Percentiles rank a stretch among this genome's conserved stretches.
Evolutionary conservation across 495 filamentous ascomycete genomes (phyloP).

Genomic region (Aeminium ludgeri): DNA sequence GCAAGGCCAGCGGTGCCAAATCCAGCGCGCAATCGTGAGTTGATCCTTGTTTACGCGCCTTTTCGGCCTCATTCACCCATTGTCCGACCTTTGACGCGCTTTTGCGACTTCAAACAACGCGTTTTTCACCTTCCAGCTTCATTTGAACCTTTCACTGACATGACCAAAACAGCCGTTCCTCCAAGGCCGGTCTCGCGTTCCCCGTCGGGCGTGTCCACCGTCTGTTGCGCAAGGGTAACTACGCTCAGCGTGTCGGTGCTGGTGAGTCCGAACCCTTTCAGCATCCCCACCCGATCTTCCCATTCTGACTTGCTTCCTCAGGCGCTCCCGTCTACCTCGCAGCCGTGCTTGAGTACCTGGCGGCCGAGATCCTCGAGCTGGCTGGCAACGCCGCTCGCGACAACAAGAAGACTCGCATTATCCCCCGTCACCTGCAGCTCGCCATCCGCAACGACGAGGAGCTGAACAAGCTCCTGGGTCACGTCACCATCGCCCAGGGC

Average conservation of each 20-base stretch:
- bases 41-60: constrained; percentile 14
- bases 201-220: constrained; percentile 99
- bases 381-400: constrained; percentile 97
- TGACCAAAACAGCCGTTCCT: constrained; percentile 63
- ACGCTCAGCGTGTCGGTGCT: constrained; percentile 98
- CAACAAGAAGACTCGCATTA: constrained; percentile 99
- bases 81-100: constrained; percentile 18
- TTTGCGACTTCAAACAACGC: constrained; percentile 13
- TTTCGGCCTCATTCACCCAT: constrained; percentile 15
- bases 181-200: constrained; percentile 98
- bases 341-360: constrained; percentile 95
- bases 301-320: constrained; percentile 25
- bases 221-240: constrained; percentile 99
- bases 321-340: constrained; percentile 96
- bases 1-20: constrained; percentile 95
- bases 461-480: constrained; percentile 97
- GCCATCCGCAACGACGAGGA: constrained; percentile 98
- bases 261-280: constrained; percentile 33
- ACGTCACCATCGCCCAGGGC: constrained; percentile 98
- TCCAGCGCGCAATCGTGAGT: constrained; percentile 83
- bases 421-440: constrained; percentile 95
- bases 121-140: constrained; percentile 16
- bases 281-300: neutral
- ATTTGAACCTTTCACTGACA: constrained; percentile 32
- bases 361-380: constrained; percentile 96